Evolutionary conservation across 2,329 filamentous ascomycete species (phyloP).

Genomic region (Epicoccum nigrum): DNA sequence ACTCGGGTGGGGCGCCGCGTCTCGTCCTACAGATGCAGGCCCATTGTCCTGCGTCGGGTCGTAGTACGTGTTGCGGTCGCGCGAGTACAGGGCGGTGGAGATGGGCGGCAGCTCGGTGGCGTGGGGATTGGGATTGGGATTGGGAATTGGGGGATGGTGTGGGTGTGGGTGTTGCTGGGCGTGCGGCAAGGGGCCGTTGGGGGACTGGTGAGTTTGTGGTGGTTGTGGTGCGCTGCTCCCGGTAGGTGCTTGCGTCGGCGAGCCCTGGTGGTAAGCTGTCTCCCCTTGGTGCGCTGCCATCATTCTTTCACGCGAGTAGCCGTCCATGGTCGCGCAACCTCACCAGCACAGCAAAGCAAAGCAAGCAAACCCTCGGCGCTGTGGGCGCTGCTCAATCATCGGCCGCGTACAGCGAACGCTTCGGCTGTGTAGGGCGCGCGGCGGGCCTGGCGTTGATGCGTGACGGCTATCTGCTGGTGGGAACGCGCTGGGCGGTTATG

Average conservation of each 20-base stretch:
- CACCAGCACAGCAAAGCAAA: conserved; percentile 5
- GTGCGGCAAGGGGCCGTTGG: conserved; percentile 39
- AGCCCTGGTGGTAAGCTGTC: conserved; percentile 38
- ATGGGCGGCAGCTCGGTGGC: conserved; percentile 49
- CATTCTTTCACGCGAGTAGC: conserved; percentile 43
- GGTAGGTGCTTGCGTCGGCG: too few relatives aligned
- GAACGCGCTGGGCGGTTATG: conserved; percentile 24
- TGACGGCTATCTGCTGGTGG: conserved; percentile 7
- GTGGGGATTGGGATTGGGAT: conserved; percentile 46
- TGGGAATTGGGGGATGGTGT: conserved; percentile 35
- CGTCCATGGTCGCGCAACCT: conserved; percentile 30
- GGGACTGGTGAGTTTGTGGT: conserved; percentile 45
- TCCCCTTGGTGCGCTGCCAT: conserved; percentile 44
- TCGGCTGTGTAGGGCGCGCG: conserved; percentile 1
- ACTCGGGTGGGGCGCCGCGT: conserved; percentile 41
- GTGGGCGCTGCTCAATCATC: conserved; percentile 14
- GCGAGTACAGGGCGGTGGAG: conserved; percentile 46
- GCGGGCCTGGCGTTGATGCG: conserved; percentile 1
- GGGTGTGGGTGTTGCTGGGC: conserved; percentile 23
- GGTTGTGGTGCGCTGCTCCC: conserved; percentile 14
- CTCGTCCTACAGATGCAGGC: conserved; percentile 35
- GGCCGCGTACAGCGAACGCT: conserved; percentile 14
- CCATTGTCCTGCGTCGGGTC: conserved; percentile 57
- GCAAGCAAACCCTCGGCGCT: conserved; percentile 8
- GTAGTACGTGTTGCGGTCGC: conserved; percentile 55